Evolutionary conservation across 2,329 filamentous ascomycete genomes (phyloP), one percentile per base, ranked within the genome.

Genomic region (Chaetomium globosum): DNA sequence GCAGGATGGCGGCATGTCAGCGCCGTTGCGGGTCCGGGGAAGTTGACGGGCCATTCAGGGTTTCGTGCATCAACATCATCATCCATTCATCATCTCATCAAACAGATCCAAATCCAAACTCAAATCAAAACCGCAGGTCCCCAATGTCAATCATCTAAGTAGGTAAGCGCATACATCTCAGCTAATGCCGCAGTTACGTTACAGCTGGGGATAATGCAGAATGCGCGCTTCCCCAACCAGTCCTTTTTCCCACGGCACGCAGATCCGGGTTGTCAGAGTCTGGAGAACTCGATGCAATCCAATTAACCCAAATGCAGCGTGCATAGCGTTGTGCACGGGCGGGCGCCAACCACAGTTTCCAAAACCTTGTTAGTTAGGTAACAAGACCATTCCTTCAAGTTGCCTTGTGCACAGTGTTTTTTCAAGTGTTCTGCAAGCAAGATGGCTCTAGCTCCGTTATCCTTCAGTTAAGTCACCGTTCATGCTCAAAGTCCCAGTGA

Each of bases 401-500:
- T 21, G 49, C 30, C n/a, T 52, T 1, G 49, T 52, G 36, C 56
- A 63, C 59, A 67, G 56, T 65, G 54, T 54, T 26, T 49, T 26
- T 23, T 7, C 16, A 43, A 43, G 16, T 39, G 9, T 39, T 39
- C 36, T 39, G 36, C 36, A 39, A 43, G 16, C 16, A 19, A n/a
- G 39, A 19, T 43, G 9, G 31, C 9, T 26, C 12, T 2, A 23
- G 8, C 51, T 51, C 31, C 51, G 56, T 59, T 59, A 57, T 57
- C 56, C 13, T 16, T 4, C 56, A 23, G 28, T 59, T 52, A n/a
- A 30, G 28, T 21, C 16, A 8, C 31, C 12, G 23, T 31, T 33
- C 16, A 31, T 26, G 2, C 21, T 39, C 36, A 2, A 61, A 63
- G 62, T 63, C 52, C 57, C 65, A 16, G 57, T 43, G 65, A 67